Base-by-base conservation (phyloP, 192 early-diverging fungal genomes). In the Geranomyces michiganensis region DNA sequence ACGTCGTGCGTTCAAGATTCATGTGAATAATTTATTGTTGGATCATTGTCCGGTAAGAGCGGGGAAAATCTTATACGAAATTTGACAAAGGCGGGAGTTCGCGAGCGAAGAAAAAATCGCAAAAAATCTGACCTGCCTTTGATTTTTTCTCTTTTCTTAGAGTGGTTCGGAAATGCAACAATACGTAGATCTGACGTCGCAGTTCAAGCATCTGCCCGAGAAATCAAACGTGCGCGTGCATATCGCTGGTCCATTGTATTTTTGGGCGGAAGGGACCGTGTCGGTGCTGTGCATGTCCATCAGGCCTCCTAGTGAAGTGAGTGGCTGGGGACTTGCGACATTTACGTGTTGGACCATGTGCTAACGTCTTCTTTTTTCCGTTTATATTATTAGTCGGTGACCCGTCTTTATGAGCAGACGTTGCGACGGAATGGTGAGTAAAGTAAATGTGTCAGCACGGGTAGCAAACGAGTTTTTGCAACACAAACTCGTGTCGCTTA, bases 111-210 rank as follows among this genome's bases (percentile, higher is more conserved):
- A n/a, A n/a, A n/a, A n/a, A n/a, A n/a, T n/a, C n/a, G n/a, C n/a
- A n/a, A n/a, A n/a, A n/a, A n/a, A n/a, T n/a, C n/a, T n/a, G n/a
- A n/a, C n/a, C n/a, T n/a, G n/a, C n/a, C n/a, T n/a, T 24, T 17
- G 12, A 47, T 49, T 19, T 27, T 68, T 56, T 26, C 14, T 15
- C n/a, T 24, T 0, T 56, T 29, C 66, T 36, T 12, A 68, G 14
- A 68, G 0, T 15, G 62, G 41, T 9, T 64, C 62, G 44, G 62
- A 64, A 22, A 45, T 21, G 17, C 41, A 64, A 9, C 68, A 58
- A 19, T 70, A 22, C 24, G 31, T 70, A 10, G 68, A 70, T 45
- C 60, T 70, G 32, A 70, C 68, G 21, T 21, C 58, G 33, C 56
- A 70, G 36, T 43, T 70, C 43, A 44, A 27, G 24, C 32, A 29